Percentiles rank a stretch among this genome's conserved stretches.
phyloP scores from a whole-genome alignment of 495 filamentous ascomycete species.

The Xylaria acuta region DNA sequence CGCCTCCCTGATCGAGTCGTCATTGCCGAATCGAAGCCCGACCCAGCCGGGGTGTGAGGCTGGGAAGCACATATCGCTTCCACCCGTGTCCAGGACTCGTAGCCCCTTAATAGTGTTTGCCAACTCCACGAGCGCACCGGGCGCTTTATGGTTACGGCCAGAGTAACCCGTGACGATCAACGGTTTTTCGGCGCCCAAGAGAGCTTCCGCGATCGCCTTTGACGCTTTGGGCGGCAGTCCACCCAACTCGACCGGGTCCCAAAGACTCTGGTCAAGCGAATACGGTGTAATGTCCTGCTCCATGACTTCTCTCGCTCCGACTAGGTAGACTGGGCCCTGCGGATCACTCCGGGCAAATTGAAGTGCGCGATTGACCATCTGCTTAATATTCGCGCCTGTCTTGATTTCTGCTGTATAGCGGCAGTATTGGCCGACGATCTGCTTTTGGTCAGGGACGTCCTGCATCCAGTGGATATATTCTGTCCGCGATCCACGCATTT shows the following conservation, averaged over 20 bases:
- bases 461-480: slow-evolving; percentile 99
- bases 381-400: slow-evolving; percentile 91
- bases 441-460: slow-evolving; percentile 93
- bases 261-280: slow-evolving; percentile 70
- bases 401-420: slow-evolving; percentile 92
- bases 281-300: slow-evolving; percentile 91
- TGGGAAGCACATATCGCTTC: slow-evolving; percentile 96
- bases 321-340: slow-evolving; percentile 84
- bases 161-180: slow-evolving; percentile 83
- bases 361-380: slow-evolving; percentile 89
- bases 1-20: slow-evolving; percentile 74
- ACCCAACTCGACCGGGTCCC: slow-evolving; percentile 78
- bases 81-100: slow-evolving; percentile 86
- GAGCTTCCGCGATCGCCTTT: slow-evolving; percentile 69
- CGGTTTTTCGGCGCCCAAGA: slow-evolving; percentile 76
- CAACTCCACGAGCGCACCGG: slow-evolving; percentile 74
- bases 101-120: slow-evolving; percentile 80
- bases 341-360: slow-evolving; percentile 85
- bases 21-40: slow-evolving; percentile 77
- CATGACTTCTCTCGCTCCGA: slow-evolving; percentile 87
- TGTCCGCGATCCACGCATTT: slow-evolving; percentile 84
- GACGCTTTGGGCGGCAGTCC: slow-evolving; percentile 72
- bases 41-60: slow-evolving; percentile 74
- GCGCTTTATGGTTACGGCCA: slow-evolving; percentile 75
- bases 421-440: slow-evolving; percentile 91